Base-by-base conservation (phyloP, 192 early-diverging fungal species). In the Gorgonomyces haynaldii region DNA sequence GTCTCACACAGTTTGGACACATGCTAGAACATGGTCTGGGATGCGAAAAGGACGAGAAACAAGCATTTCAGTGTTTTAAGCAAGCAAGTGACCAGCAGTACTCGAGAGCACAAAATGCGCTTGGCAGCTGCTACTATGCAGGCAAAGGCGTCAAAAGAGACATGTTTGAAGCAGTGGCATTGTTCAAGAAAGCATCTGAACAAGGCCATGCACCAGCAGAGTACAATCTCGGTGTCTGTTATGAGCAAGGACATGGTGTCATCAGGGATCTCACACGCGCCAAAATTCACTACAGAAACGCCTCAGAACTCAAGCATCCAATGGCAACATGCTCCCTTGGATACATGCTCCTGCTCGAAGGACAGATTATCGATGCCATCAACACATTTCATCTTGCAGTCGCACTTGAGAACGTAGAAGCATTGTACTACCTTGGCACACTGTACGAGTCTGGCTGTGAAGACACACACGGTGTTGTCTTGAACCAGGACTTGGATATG, bases 171-270 rank as follows among this genome's bases (percentile, higher is more conserved):
- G 73, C 73, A 9, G 60, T 65, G 2, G 25, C 42, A 19, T 72
- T 60, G 65, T 76, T 50, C 42, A 38, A 54, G 19, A 53, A 60
- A 29, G 66, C 57, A 4, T 62, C 65, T 21, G 57, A 65, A 17
- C 54, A 52, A 52, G 65, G 73, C 3, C 53, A 66, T 36, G 22
- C 66, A 3, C 42, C 58, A 28, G 73, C 73, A 1, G 54, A 60
- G 26, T 70, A 72, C 44, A 72, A 72, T 56, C 42, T 76, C 22
- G 73, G 73, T 22, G 65, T 72, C 21, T 76, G 73, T 37, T 72
- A 66, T 57, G 68, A 76, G 54, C 61, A 68, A 49, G 74, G 74
- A 2, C 37, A 61, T n/a, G 74, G 74, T 3, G 66, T 76, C n/a
- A 42, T 52, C 23, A 63, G 57, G 39, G 69, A 76, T 40, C 16